These are phyloP conservation scores for Choiromyces venosus DNA, from an alignment of 495 filamentous ascomycete species.

Conservation along the genomic window DNA sequence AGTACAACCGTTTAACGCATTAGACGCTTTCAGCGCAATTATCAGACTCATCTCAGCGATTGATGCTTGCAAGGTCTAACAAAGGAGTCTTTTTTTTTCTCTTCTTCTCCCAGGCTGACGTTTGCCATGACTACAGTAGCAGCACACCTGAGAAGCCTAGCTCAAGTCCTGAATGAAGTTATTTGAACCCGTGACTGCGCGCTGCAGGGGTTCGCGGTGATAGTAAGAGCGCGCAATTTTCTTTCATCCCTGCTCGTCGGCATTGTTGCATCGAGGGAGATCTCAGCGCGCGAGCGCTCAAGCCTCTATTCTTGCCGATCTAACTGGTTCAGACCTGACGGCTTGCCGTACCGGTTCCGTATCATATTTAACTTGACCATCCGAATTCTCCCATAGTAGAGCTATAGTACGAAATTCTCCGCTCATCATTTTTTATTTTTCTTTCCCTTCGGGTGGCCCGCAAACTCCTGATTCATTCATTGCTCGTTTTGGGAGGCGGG, in stretches of 20 bases:
- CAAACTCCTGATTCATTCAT: background rate
- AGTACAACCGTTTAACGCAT: too few relatives aligned
- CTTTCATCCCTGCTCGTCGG: background rate
- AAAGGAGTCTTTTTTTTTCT: too few relatives aligned
- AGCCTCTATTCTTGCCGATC: background rate
- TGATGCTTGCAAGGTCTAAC: background rate
- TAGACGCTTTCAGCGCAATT: too few relatives aligned
- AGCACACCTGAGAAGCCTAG: too few relatives aligned
- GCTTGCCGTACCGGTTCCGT: background rate
- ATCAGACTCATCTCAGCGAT: background rate
- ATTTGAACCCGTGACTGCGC: too few relatives aligned
- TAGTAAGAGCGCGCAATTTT: background rate
- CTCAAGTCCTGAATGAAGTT: too few relatives aligned
- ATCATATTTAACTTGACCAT: background rate
- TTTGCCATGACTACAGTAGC: too few relatives aligned
- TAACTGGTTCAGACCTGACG: background rate
- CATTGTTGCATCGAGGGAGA: background rate
- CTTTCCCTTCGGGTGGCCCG: background rate
- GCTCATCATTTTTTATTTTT: background rate
- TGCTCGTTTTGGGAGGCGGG: background rate
- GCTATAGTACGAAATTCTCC: background rate
- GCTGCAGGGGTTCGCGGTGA: too few relatives aligned
- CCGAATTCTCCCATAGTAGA: background rate
- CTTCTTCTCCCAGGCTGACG: too few relatives aligned
- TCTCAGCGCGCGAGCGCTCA: background rate